phyloP scores from a whole-genome alignment of 306 rosid species.

The Phaseolus lunatus region DNA sequence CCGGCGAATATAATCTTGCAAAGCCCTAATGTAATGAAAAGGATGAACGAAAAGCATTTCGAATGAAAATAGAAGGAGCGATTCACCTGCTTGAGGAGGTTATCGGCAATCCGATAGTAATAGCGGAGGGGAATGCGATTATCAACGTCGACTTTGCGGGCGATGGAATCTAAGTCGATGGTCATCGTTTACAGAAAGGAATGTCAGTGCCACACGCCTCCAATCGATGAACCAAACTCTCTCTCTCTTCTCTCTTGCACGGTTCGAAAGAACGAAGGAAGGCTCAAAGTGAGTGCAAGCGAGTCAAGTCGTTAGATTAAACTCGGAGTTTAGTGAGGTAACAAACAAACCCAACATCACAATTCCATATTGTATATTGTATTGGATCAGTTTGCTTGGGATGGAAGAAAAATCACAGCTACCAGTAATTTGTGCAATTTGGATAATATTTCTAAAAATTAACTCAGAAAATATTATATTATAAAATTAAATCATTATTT shows the following conservation, averaged over 20 bases:
- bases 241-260: slow-evolving; percentile 39
- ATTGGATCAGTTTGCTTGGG: not conserved
- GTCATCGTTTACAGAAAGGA: slow-evolving; percentile 61
- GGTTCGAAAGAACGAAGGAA: slow-evolving; percentile 22
- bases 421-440: not conserved
- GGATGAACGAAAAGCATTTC: not conserved
- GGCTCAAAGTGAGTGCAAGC: slow-evolving; percentile 36
- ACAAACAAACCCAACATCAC: slow-evolving; percentile 1
- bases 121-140: slow-evolving; percentile 80
- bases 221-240: slow-evolving; percentile 13
- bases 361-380: not conserved
- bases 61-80: not conserved
- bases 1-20: not conserved
- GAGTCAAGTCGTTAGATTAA: slow-evolving; percentile 50
- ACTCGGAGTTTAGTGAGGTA: slow-evolving; percentile 51
- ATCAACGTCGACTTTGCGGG: slow-evolving; percentile 82
- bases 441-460: not conserved
- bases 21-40: slow-evolving; percentile 54
- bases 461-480: no score
- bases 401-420: not conserved
- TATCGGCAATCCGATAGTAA: slow-evolving; percentile 93
- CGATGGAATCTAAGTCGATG: slow-evolving; percentile 70
- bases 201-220: slow-evolving; percentile 40
- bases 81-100: slow-evolving; percentile 87
- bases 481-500: no score